A percentile compares a stretch with the other conserved stretches of the same genome.
These are phyloP conservation scores for Pichia sp. DNA, from an alignment of 1,139 yeast species.

Conservation along the genomic window DNA sequence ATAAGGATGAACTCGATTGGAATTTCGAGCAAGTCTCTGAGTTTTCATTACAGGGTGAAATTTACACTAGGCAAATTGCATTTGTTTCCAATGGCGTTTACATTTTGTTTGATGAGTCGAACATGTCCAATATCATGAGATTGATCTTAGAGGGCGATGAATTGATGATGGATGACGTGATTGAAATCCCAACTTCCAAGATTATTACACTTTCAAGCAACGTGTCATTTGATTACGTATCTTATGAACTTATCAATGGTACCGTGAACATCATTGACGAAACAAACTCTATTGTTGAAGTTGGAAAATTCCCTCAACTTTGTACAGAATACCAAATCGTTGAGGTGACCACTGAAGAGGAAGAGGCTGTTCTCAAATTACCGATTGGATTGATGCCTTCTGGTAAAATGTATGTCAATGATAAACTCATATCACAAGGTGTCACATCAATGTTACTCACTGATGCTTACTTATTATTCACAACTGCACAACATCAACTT, in stretches of 20 bases:
- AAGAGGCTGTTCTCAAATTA: conserved; percentile 7
- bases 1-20: conserved; percentile 27
- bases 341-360: conserved; percentile 19
- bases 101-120: conserved; percentile 43
- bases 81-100: conserved; percentile 49
- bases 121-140: conserved; percentile 4
- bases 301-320: conserved; percentile 59
- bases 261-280: conserved; percentile 38
- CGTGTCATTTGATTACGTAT: conserved; percentile 45
- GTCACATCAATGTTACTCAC: conserved; percentile 79
- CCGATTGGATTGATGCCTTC: conserved; percentile 60
- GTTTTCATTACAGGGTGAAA: conserved; percentile 29
- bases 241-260: conserved; percentile 62
- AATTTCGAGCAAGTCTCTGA: conserved; percentile 35
- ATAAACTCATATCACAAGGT: conserved; percentile 57
- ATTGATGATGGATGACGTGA: conserved; percentile 28
- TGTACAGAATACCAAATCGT: conserved; percentile 58
- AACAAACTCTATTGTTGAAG: conserved; percentile 1
- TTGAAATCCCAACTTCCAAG: conserved; percentile 42
- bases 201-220: conserved; percentile 51
- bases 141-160: background rate
- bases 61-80: conserved; percentile 55
- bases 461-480: conserved; percentile 66
- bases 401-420: conserved; percentile 70
- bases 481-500: conserved; percentile 81